phyloP scores from a whole-genome alignment of 2,329 filamentous ascomycete genomes.

The Clarireedia monteithiana region DNA sequence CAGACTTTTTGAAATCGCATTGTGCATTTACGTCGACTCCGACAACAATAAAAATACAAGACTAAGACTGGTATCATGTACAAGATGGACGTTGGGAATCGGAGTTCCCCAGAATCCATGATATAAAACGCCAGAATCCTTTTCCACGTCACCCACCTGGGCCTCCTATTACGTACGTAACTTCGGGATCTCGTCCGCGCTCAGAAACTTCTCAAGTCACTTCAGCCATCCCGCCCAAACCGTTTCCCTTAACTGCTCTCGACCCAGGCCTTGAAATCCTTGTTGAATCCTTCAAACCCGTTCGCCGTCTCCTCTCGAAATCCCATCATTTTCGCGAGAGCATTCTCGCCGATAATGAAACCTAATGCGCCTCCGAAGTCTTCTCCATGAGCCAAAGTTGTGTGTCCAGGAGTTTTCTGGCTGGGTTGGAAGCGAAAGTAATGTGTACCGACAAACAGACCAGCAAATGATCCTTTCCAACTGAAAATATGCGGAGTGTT shows the following conservation, averaged over 20 bases:
- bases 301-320: neutral
- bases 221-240: no score
- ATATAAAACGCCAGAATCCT: no score
- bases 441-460: neutral
- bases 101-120: no score
- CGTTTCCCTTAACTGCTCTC: neutral
- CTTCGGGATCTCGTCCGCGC: no score
- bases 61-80: no score
- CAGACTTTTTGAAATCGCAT: no score
- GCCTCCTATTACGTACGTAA: no score
- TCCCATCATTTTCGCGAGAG: neutral
- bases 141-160: no score
- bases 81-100: no score
- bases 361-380: neutral
- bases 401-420: neutral
- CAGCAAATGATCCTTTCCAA: neutral
- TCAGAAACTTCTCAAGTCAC: no score
- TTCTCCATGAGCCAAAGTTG: neutral
- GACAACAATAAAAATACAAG: no score
- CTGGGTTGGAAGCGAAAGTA: neutral
- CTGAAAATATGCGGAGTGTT: neutral
- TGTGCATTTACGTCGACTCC: no score
- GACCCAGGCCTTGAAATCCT: neutral
- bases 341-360: neutral
- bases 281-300: neutral